A percentile compares a stretch with the other conserved stretches of the same genome.
Conservation (phyloP, 2,329 filamentous ascomycete genomes). For the Curvularia hawaiiensis region DNA sequence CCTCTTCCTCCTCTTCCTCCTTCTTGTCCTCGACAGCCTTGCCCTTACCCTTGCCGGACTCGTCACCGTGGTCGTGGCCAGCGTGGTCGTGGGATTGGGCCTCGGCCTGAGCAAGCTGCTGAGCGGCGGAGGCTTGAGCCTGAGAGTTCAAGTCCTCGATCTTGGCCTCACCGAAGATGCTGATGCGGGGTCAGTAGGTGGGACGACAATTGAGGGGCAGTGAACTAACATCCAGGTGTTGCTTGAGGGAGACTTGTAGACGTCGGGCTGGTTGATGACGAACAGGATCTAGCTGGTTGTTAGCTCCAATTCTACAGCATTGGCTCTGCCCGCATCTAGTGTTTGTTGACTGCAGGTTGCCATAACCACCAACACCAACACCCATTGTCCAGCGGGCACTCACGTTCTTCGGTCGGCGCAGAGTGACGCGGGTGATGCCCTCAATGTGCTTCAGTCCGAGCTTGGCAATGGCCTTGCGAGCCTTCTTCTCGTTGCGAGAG, state of each 20-base stretch:
- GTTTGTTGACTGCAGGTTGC: constrained; percentile 12
- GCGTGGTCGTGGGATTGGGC: constrained; percentile 69
- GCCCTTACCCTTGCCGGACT: constrained; percentile 68
- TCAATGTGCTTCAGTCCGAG: constrained; percentile 94
- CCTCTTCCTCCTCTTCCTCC: constrained; percentile 62
- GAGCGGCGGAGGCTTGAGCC: constrained; percentile 92
- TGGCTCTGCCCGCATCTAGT: constrained; percentile 11
- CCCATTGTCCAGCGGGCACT: constrained; percentile 54
- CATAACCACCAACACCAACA: constrained; percentile 2
- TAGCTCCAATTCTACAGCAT: constrained; percentile 20
- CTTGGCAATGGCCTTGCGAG: constrained; percentile 98
- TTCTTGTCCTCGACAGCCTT: constrained; percentile 68
- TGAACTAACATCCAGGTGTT: constrained; percentile 98
- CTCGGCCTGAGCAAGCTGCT: constrained; percentile 84
- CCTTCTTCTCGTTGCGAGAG: constrained; percentile 99
- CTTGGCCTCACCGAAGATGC: constrained; percentile 99
- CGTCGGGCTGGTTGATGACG: constrained; percentile 99
- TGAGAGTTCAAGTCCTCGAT: constrained; percentile 99
- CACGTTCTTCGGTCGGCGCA: constrained; percentile 98
- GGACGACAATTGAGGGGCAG: constrained; percentile 11
- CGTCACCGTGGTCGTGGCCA: constrained; percentile 74
- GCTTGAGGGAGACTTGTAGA: constrained; percentile 99
- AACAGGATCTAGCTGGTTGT: constrained; percentile 79
- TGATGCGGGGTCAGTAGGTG: constrained; percentile 50
- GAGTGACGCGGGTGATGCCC: constrained; percentile 97